These are phyloP conservation scores for Tetradesmus obliquus DNA, from an alignment of 139 green algal species.

Conservation along the genomic window DNA sequence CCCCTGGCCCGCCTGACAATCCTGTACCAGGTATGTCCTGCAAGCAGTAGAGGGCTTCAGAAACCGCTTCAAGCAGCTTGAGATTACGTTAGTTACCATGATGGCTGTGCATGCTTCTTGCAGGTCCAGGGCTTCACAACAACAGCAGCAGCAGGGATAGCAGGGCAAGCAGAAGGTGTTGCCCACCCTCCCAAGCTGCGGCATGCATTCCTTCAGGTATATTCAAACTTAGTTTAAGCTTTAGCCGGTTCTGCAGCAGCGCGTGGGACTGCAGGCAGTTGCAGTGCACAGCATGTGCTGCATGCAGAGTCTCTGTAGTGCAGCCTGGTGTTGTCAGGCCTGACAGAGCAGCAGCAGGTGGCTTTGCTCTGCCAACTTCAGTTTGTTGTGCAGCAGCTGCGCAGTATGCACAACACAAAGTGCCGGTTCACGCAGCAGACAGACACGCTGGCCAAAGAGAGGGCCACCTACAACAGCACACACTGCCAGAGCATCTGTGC, in stretches of 20 bases:
- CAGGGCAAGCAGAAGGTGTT: neutral
- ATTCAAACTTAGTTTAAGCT: neutral
- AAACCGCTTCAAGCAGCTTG: too few relatives aligned
- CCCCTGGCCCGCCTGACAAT: slow-evolving; percentile 96
- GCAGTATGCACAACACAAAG: neutral
- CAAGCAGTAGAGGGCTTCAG: neutral
- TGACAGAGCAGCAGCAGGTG: neutral
- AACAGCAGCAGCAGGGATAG: neutral
- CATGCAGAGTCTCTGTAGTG: neutral
- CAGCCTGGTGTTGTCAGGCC: neutral
- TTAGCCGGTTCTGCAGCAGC: neutral
- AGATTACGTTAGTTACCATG: neutral
- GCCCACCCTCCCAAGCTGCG: slow-evolving; percentile 12
- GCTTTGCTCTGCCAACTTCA: neutral
- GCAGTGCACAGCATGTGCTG: neutral
- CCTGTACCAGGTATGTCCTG: slow-evolving; percentile 90
- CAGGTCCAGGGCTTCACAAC: slow-evolving; percentile 47
- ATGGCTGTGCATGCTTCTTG: neutral
- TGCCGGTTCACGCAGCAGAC: too few relatives aligned
- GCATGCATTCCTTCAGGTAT: slow-evolving; percentile 32
- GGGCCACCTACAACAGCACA: too few relatives aligned
- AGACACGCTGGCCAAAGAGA: too few relatives aligned
- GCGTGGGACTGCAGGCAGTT: neutral
- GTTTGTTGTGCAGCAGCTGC: neutral
- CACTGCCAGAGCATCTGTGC: neutral